Base-by-base conservation (phyloP, 1,284 basidiomycete species). In the Ganoderma lingzhi region DNA sequence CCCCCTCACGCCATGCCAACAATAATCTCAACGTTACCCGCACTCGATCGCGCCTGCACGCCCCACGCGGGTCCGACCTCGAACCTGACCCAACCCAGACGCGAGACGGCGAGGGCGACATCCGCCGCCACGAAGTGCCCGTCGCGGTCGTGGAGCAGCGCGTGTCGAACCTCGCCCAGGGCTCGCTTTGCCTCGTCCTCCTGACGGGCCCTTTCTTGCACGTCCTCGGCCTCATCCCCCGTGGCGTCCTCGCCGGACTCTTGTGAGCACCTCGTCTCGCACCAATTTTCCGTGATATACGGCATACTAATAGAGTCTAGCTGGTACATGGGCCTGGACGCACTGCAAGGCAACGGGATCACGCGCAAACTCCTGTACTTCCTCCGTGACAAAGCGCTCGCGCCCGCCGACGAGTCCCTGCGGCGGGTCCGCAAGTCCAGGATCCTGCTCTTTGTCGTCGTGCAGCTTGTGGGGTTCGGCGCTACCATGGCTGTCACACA, bases 401-500 rank as follows among this genome's bases (percentile, higher is more conserved):
- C 89, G 0, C 84, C 89, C 1, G 78, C 81, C 0, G 79, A 87
- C 45, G 93, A 96, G 39, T 93, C 95, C 0, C 86, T 98, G 3
- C 86, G 86, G 42, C 84, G 84, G 73, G 91, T 99, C 35, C 88
- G 93, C 65, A 92, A 90, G 76, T 90, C 88, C 0, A 87, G 93
- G 51, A 90, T 98, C 66, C 75, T 91, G n/a, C 80, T 95, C 8
- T 98, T 96, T 78, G 83, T 96, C 1, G 81, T 84, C 6, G 86
- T 98, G 44, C 95, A 99, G 80, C 87, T 98, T 64, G 73, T 93
- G 6, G 95, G 93, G 14, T 98, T 98, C 74, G 96, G 92, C 0
- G 91, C 92, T 6, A 97, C 96, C 0, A 96, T 98, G 78, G 94
- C 94, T 0, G 92, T 98, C 74, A 96, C 95, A 0, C 96, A 98